Evolutionary conservation across 2,329 filamentous ascomycete genomes (phyloP).

Genomic region (Magnaporthiopsis incrustans): DNA sequence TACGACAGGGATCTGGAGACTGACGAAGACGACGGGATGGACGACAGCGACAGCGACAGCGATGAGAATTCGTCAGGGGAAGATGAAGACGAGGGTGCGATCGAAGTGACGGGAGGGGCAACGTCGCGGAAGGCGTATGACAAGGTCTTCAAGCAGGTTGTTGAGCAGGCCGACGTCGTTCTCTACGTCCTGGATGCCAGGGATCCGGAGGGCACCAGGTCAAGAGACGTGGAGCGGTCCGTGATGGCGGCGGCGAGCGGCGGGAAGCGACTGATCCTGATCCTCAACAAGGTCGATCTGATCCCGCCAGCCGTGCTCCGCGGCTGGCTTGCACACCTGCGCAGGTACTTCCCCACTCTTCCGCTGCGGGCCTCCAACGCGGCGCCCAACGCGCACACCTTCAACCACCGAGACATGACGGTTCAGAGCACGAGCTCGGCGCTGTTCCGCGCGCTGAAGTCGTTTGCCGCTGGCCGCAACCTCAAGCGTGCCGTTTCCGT

Average conservation of each 20-base stretch:
- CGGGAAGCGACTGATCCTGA: constrained; percentile 80
- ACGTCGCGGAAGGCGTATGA: constrained; percentile 81
- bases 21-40: constrained; percentile 45
- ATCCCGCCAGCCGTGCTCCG: constrained; percentile 75
- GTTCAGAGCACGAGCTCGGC: constrained; percentile 78
- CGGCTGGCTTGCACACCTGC: constrained; percentile 75
- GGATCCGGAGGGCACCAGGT: constrained; percentile 84
- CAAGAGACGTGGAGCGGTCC: constrained; percentile 81
- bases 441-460: constrained; percentile 83
- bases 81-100: constrained; percentile 44
- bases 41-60: constrained; percentile 29
- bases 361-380: constrained; percentile 78
- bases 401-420: constrained; percentile 85
- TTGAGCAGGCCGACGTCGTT: constrained; percentile 81
- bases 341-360: constrained; percentile 84
- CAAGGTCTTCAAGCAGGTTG: constrained; percentile 91
- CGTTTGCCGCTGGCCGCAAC: constrained; percentile 73
- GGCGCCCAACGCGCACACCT: constrained; percentile 78
- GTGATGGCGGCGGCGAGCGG: constrained; percentile 72
- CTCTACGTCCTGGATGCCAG: constrained; percentile 90
- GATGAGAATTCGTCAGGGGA: constrained; percentile 42
- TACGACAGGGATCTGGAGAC: constrained; percentile 61
- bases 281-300: constrained; percentile 94
- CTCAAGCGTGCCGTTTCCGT: constrained; percentile 86
- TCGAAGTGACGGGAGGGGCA: constrained; percentile 42